Evolutionary conservation across 2,329 filamentous ascomycete genomes (phyloP), one percentile per base, ranked within the genome.

Genomic region (Fusarium bulbicola): DNA sequence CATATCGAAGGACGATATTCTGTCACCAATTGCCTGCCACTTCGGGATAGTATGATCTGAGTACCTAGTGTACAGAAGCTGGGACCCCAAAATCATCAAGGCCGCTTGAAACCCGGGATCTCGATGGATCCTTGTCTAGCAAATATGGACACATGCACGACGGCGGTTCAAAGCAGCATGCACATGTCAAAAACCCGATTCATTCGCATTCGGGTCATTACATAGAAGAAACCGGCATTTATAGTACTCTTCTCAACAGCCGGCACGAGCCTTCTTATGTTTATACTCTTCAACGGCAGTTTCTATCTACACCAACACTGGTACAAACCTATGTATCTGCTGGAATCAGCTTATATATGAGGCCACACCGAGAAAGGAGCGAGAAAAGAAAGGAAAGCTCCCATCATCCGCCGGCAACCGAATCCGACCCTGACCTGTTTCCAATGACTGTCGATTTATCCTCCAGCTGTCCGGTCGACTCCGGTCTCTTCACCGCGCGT

Each of bases 381-480:
- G 43, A 70, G 52, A 62, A 73, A 66, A 50, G 47, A 63, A 59
- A 59, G 53, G 32, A 52, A 52, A 21, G 42, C 28, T 28, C 56
- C 52, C 57, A 57, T 63, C 40, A 57, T 64, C 57, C 68, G 57
- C 61, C 47, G 54, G 70, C 46, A 73, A 54, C 53, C 59, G 46
- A 50, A 60, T 16, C 52, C 59, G 49, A 64, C 40, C 59, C 57
- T 59, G 57, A 46, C 34, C 63, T 61, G 40, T 43, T 62, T 57
- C 26, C 20, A 53, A 46, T 45, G 52, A 56, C 63, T 61, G 45
- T 66, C 64, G 34, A 59, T 61, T 52, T 49, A 37, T 66, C 30
- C 59, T 62, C 63, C 65, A 37, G 63, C 57, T 34, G 66, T 70
- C 75, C 75, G 75, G 75, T 69, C 64, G 68, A 66, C 68, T 77